phyloP scores from a whole-genome alignment of 306 rosid species.

The Lablab purpureus region DNA sequence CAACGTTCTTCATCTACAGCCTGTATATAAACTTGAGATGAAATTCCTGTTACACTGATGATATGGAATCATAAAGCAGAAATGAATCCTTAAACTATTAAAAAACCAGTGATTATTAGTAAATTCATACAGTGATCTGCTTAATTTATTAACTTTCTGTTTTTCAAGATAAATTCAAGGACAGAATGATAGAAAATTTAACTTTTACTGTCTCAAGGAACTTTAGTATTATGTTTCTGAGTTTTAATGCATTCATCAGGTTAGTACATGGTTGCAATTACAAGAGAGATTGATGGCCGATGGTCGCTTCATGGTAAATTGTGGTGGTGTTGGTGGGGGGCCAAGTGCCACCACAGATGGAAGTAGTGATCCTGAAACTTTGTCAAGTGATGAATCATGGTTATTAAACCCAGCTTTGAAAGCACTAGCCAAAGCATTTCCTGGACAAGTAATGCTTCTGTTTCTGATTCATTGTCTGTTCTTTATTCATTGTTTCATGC shows the following conservation, averaged over 20 bases:
- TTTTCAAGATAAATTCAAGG: not conserved
- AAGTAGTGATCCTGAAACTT: slow-evolving; percentile 38
- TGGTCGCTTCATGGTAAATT: slow-evolving; percentile 93
- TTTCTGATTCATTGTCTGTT: slow-evolving; percentile 28
- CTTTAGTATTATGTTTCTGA: slow-evolving; percentile 16
- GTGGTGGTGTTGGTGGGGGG: slow-evolving; percentile 75
- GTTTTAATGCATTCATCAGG: slow-evolving; percentile 53
- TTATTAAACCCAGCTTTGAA: slow-evolving; percentile 62
- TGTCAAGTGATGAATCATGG: slow-evolving; percentile 60
- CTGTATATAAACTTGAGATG: not conserved
- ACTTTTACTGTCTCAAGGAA: slow-evolving; percentile 10
- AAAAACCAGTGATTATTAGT: not conserved
- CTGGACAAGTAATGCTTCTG: slow-evolving; percentile 72
- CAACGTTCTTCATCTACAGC: slow-evolving; percentile 2
- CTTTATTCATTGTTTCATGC: slow-evolving; percentile 30
- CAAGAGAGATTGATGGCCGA: slow-evolving; percentile 64
- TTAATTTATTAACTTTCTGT: not conserved
- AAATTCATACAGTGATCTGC: not conserved
- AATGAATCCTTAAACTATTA: not conserved
- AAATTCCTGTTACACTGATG: not conserved
- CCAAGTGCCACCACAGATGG: slow-evolving; percentile 45
- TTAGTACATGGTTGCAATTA: slow-evolving; percentile 75
- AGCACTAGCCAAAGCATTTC: slow-evolving; percentile 78
- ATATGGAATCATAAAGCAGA: slow-evolving; percentile 16
- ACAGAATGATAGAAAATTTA: not conserved